These are phyloP conservation scores for Amylostereum areolatum DNA, from an alignment of 1,284 basidiomycete genomes.

Conservation along the genomic window DNA sequence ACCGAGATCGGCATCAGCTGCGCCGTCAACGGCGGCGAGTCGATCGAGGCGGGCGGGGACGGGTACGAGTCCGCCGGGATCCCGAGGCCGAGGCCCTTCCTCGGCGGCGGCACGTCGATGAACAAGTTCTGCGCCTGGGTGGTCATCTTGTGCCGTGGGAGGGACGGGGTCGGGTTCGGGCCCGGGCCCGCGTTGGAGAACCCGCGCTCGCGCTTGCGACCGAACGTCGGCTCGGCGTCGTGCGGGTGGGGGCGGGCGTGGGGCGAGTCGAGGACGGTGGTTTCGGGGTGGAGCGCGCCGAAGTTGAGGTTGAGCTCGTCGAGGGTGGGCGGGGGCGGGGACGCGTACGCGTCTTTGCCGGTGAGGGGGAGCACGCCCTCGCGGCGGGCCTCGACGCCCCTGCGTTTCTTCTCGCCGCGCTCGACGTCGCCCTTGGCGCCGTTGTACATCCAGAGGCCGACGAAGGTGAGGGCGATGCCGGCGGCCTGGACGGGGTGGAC, in stretches of 20 bases:
- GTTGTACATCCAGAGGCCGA: constrained; percentile 96
- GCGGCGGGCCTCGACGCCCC: constrained; percentile 75
- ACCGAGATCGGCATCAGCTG: background rate
- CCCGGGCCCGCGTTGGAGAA: constrained; percentile 34
- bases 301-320: constrained; percentile 6
- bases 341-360: background rate
- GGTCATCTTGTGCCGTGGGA: constrained; percentile 15
- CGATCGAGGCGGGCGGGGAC: constrained; percentile 68
- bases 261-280: background rate
- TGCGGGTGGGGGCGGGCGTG: background rate
- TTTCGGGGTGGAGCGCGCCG: constrained; percentile 24
- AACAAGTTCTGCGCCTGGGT: constrained; percentile 25
- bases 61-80: constrained; percentile 59
- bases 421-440: constrained; percentile 90
- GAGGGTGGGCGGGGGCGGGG: background rate
- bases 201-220: constrained; percentile 46
- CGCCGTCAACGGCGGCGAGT: constrained; percentile 48
- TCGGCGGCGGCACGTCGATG: constrained; percentile 25
- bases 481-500: constrained; percentile 82
- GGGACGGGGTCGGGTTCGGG: constrained; percentile 10
- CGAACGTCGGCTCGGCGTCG: background rate
- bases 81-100: constrained; percentile 10
- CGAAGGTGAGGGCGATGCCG: constrained; percentile 88
- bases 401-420: constrained; percentile 83
- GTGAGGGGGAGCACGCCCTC: constrained; percentile 70